phyloP scores from a whole-genome alignment of 2,329 filamentous ascomycete genomes.

The Diaporthe ilicicola region DNA sequence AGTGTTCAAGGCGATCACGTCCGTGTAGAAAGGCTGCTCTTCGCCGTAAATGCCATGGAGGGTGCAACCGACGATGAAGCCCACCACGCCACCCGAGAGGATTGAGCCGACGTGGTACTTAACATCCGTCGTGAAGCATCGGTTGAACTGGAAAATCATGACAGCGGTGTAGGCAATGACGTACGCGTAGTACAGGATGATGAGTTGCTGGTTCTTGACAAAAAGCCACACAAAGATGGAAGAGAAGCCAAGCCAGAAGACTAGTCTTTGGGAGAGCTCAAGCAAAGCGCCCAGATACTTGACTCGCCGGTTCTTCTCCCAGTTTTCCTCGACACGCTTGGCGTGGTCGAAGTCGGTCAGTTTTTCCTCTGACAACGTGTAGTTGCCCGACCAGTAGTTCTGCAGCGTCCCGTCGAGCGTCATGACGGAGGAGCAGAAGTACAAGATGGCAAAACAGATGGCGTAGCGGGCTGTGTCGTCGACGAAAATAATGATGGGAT shows the following conservation, averaged over 20 bases:
- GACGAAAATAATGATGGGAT: constrained; percentile 41
- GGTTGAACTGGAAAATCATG: constrained; percentile 51
- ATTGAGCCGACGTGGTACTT: constrained; percentile 45
- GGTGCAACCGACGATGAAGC: constrained; percentile 44
- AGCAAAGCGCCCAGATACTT: constrained; percentile 40
- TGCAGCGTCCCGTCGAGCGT: constrained; percentile 47
- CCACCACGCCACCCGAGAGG: constrained; percentile 42
- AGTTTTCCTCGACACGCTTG: constrained; percentile 35
- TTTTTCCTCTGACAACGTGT: constrained; percentile 45
- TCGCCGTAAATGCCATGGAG: constrained; percentile 42
- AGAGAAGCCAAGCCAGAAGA: constrained; percentile 44
- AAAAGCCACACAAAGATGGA: constrained; percentile 47
- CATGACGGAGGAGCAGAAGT: constrained; percentile 50
- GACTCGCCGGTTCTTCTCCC: constrained; percentile 36
- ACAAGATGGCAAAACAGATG: constrained; percentile 49
- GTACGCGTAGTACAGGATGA: constrained; percentile 47
- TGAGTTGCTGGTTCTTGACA: constrained; percentile 42
- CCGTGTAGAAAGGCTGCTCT: constrained; percentile 41
- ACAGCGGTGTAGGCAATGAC: constrained; percentile 46
- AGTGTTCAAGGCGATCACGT: constrained; percentile 44
- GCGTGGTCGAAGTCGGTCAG: constrained; percentile 42
- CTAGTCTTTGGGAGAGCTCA: constrained; percentile 41
- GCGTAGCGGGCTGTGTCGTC: constrained; percentile 44
- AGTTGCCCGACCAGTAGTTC: constrained; percentile 46
- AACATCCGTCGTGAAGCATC: constrained; percentile 49